Evolutionary conservation across 2,329 filamentous ascomycete species (phyloP).

Genomic region (Metarhizium guizhouense): DNA sequence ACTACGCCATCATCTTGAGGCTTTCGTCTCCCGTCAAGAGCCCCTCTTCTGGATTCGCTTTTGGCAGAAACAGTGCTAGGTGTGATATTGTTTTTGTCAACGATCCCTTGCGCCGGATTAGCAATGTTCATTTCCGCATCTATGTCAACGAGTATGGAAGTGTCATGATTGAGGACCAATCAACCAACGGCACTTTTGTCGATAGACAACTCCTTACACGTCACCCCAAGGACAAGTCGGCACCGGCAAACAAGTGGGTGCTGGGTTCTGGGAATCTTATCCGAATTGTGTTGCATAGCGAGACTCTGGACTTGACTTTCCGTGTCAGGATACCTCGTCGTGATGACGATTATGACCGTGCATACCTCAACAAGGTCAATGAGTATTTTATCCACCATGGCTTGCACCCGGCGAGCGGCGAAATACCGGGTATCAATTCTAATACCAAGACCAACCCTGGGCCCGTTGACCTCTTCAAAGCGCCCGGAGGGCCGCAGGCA

Average conservation of each 20-base stretch:
- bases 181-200: slow-evolving; percentile 91
- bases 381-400: slow-evolving; percentile 46
- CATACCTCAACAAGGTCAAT: slow-evolving; percentile 61
- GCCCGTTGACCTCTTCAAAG: slow-evolving; percentile 29
- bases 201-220: slow-evolving; percentile 58
- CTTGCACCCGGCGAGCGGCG: slow-evolving; percentile 34
- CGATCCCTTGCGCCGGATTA: slow-evolving; percentile 65
- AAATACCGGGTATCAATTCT: slow-evolving; percentile 22
- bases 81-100: slow-evolving; percentile 66
- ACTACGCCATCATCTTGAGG: slow-evolving; percentile 67
- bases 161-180: slow-evolving; percentile 87
- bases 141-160: slow-evolving; percentile 79
- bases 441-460: slow-evolving; percentile 21
- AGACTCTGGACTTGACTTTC: slow-evolving; percentile 59
- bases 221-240: slow-evolving; percentile 24
- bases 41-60: slow-evolving; percentile 66
- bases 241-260: slow-evolving; percentile 41
- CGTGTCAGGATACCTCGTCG: slow-evolving; percentile 76
- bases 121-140: slow-evolving; percentile 94
- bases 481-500: slow-evolving; percentile 11
- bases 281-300: slow-evolving; percentile 51
- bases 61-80: slow-evolving; percentile 64
- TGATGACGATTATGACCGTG: slow-evolving; percentile 54
- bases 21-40: slow-evolving; percentile 67
- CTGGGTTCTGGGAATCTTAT: slow-evolving; percentile 66